Base-by-base conservation (phyloP, 202 grass and related monocot species). In the Bolboschoenoplectus hybrid region DNA sequence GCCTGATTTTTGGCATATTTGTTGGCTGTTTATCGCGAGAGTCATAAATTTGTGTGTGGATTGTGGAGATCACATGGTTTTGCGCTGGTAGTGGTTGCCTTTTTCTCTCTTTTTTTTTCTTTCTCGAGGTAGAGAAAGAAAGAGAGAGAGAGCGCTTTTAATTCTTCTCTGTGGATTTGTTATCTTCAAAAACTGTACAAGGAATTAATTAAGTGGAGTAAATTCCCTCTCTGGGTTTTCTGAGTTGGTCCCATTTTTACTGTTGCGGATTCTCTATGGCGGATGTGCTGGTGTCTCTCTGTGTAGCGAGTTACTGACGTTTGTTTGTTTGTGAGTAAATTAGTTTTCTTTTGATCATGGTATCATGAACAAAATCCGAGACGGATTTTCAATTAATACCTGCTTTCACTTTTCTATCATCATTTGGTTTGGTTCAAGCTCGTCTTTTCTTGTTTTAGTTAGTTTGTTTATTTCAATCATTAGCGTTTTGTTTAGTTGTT, bases 11-110 rank as follows among this genome's bases (percentile, higher is more conserved):
- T 53, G 74, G 51, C 51, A 58, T 79, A 39, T 79, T 58, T 79
- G 50, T 58, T 79, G 74, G 74, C 74, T 58, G 74, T 36, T 35
- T 78, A 39, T 51, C 43, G 20, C 6, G 17, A 9, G 63, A 9
- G 5, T 38, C 43, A 51, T 83, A 83, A 69, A 57, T 69, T 26
- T 40, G 45, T 19, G 62, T 16, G 81, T 52, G 81, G 41, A 67
- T 41, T 14, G 81, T 70, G 81, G 63, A 83, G 63, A 53, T 45
- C 81, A 83, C 81, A 55, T 83, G 81, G 81, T 51, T 69, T 69
- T 82, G 80, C 57, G 61, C 63, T 64, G 63, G 43, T 81, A 63
- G 5, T 64, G 61, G 5, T 46, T 40, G 20, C 16, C 4, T 16
- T 45, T 63, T 50, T 7, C n/a, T n/a, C 6, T 17, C 35, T 35